Evolutionary conservation across 495 filamentous ascomycete species (phyloP).

Genomic region (Neurospora sp.): DNA sequence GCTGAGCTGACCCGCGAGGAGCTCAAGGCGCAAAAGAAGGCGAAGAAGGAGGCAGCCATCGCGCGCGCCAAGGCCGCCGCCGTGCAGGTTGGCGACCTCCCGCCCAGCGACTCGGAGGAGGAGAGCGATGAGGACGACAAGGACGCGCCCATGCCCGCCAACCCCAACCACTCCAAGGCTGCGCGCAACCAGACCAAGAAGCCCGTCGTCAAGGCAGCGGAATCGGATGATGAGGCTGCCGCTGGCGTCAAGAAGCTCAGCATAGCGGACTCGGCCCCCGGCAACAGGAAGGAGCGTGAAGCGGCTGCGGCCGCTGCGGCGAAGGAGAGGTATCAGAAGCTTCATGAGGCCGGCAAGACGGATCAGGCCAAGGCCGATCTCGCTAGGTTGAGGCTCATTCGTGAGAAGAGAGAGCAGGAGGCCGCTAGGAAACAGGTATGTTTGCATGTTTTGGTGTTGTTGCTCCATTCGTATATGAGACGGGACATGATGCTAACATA

Average conservation of each 20-base stretch:
- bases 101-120: slow-evolving; percentile 55
- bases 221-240: slow-evolving; percentile 28
- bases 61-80: slow-evolving; percentile 51
- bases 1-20: slow-evolving; percentile 67
- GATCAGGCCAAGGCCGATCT: slow-evolving; percentile 93
- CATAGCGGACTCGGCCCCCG: slow-evolving; percentile 22
- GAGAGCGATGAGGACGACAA: slow-evolving; percentile 41
- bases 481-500: not conserved
- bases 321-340: slow-evolving; percentile 82
- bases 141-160: slow-evolving; percentile 62
- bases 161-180: slow-evolving; percentile 79
- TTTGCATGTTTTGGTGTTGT: not conserved
- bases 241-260: slow-evolving; percentile 37
- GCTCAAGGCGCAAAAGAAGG: slow-evolving; percentile 79
- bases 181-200: slow-evolving; percentile 44
- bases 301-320: slow-evolving; percentile 79
- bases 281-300: slow-evolving; percentile 74
- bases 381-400: slow-evolving; percentile 67
- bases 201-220: slow-evolving; percentile 14
- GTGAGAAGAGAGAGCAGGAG: slow-evolving; percentile 79
- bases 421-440: slow-evolving; percentile 47
- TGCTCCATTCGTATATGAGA: not conserved
- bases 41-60: slow-evolving; percentile 80
- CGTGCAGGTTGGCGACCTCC: slow-evolving; percentile 74
- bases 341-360: slow-evolving; percentile 93